Evolutionary conservation across 2,329 filamentous ascomycete genomes (phyloP).

Genomic region (Raffaelea albimanens): DNA sequence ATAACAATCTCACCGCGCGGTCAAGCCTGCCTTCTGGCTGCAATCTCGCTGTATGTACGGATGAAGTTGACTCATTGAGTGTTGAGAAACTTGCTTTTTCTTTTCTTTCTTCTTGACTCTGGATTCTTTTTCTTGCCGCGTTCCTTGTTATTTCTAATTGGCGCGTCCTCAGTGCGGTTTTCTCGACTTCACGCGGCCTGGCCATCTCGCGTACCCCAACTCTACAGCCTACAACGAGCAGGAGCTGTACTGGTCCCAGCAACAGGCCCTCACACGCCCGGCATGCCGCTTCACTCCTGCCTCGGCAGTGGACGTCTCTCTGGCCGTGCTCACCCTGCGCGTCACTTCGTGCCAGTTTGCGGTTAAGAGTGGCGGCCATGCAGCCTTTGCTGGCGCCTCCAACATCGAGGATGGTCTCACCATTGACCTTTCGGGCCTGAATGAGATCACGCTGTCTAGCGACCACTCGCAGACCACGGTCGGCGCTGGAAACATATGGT

Average conservation of each 20-base stretch:
- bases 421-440: conserved; percentile 32
- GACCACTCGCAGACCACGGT: conserved; percentile 14
- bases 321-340: conserved; percentile 15
- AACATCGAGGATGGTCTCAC: conserved; percentile 30
- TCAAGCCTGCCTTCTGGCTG: not conserved
- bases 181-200: conserved; percentile 5
- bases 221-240: conserved; percentile 13
- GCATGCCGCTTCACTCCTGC: conserved; percentile 6
- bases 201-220: conserved; percentile 14
- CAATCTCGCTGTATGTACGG: conserved; percentile 1
- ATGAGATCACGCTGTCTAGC: conserved; percentile 24
- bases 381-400: conserved; percentile 31
- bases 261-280: conserved; percentile 14
- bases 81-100: too few species aligned
- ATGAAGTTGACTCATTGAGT: not conserved
- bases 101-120: not conserved
- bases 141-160: not conserved
- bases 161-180: not conserved
- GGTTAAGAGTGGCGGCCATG: conserved; percentile 39
- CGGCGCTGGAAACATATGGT: conserved; percentile 35
- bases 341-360: conserved; percentile 27
- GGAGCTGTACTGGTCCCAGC: conserved; percentile 22
- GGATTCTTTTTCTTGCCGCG: too few species aligned
- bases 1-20: not conserved
- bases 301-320: conserved; percentile 7